Percentiles rank a stretch among this genome's conserved stretches.
Conservation (phyloP, 768 basidiomycete species). For the Lentinula boryana region DNA sequence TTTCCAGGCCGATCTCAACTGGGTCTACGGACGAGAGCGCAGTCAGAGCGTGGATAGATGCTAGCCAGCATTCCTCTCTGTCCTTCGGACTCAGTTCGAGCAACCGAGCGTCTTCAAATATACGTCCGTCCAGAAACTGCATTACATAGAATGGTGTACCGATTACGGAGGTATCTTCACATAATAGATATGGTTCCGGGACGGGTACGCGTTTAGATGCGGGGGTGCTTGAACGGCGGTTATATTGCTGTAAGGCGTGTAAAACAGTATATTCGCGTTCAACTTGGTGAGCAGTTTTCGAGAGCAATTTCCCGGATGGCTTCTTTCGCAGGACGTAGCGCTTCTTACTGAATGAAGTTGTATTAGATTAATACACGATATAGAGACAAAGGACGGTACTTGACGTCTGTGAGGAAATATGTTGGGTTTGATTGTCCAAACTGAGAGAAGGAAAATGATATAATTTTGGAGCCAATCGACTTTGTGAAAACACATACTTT, state of each 20-base stretch:
- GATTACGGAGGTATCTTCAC: conserved; percentile 69
- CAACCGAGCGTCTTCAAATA: conserved; percentile 85
- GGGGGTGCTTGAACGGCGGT: conserved; percentile 46
- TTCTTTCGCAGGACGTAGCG: conserved; percentile 90
- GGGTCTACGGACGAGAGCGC: conserved; percentile 63
- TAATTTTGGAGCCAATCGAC: background rate
- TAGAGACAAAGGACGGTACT: conserved; percentile 31
- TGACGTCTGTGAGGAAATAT: conserved; percentile 82
- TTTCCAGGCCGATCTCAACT: conserved; percentile 55
- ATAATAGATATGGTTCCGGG: conserved; percentile 78
- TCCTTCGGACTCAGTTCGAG: conserved; percentile 57
- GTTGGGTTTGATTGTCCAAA: conserved; percentile 96
- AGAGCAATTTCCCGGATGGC: conserved; percentile 81
- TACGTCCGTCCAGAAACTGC: conserved; percentile 92
- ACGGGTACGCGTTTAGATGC: conserved; percentile 64
- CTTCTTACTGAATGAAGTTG: conserved; percentile 29
- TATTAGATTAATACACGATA: background rate
- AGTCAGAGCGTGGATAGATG: conserved; percentile 66
- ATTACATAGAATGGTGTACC: conserved; percentile 95
- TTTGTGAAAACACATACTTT: conserved; percentile 47
- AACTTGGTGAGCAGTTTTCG: conserved; percentile 89
- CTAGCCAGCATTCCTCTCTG: conserved; percentile 74
- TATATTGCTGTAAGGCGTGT: conserved; percentile 69
- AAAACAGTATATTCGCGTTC: conserved; percentile 90
- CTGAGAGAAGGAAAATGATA: conserved; percentile 28